These are phyloP conservation scores for Curvularia sp. DNA, from an alignment of 2,329 filamentous ascomycete genomes.

Conservation along the genomic window DNA sequence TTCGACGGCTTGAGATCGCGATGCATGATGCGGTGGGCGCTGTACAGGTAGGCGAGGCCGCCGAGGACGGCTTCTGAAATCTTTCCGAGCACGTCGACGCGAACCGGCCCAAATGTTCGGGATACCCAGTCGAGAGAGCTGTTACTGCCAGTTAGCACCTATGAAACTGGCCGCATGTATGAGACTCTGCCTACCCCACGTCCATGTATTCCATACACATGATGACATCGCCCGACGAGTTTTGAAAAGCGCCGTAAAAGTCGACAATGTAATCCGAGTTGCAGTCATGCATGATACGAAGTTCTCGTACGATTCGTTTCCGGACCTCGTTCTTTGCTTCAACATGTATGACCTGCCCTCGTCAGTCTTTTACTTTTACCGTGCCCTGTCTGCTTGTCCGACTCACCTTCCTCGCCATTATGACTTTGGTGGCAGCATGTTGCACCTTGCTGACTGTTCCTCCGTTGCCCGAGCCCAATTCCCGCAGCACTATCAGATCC, in stretches of 20 bases:
- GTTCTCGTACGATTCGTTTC: conserved; percentile 94
- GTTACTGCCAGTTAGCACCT: conserved; percentile 28
- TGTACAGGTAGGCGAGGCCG: conserved; percentile 93
- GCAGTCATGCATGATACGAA: conserved; percentile 98
- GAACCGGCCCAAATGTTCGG: conserved; percentile 90
- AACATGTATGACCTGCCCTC: conserved; percentile 87
- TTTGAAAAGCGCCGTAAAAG: conserved; percentile 97
- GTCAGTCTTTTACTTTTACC: conserved; percentile 18
- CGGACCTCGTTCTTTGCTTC: conserved; percentile 97
- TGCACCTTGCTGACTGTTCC: conserved; percentile 98
- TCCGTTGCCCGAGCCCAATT: conserved; percentile 94
- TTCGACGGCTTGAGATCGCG: conserved; percentile 99
- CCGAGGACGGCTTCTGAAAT: conserved; percentile 95
- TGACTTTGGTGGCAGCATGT: conserved; percentile 90
- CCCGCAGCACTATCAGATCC: conserved; percentile 90
- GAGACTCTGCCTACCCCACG: conserved; percentile 75
- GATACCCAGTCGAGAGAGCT: conserved; percentile 94
- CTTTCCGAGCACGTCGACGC: conserved; percentile 95
- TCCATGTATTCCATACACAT: conserved; percentile 99
- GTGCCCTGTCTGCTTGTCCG: neutral
- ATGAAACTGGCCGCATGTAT: neutral
- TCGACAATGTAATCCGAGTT: conserved; percentile 97
- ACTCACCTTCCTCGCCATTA: conserved; percentile 95
- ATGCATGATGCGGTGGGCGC: conserved; percentile 97
- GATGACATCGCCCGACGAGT: conserved; percentile 95